Evolutionary conservation across 345 rosid genomes (phyloP), one percentile per base, ranked within the genome.

Genomic region (Sisymbrium irio): DNA sequence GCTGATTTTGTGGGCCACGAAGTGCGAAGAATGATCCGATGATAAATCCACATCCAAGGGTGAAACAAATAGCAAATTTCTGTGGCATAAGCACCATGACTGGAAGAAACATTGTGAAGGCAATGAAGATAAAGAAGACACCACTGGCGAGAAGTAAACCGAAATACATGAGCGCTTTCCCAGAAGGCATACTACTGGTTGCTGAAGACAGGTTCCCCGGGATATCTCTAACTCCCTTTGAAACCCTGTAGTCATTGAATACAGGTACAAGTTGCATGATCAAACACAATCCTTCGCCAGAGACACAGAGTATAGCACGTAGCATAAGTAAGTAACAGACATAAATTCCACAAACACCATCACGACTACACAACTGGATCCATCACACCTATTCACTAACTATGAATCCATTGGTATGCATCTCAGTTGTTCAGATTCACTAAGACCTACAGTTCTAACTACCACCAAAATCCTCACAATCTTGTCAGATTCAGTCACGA

Each of bases 31-130:
- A 92, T 3, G 97, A 90, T 7, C 88, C 92, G 55, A 92, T 84
- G 67, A 92, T 94, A 67, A 94, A 87, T 62, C 82, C 79, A 78
- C 97, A 90, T 37, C 99, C 99, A 28, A 92, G 72, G 27, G 97
- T 92, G 76, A 95, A 92, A 83, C 97, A 92, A 64, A 88, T 85
- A 25, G 97, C 93, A 62, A 95, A 95, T 59, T 92, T 95, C 89
- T 95, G 97, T 20, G 99, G 97, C 88, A 90, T 81, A 65, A 95
- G 50, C 55, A 92, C 99, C 87, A 92, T 91, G 71, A 92, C 85
- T 0, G 99, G 97, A 62, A 95, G 99, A 78, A 95, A 95, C 91
- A 92, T 87, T 65, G 97, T 87, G 70, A 95, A 91, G 57, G 97
- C 91, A 6, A 92, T 82, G 77, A 95, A 87, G 40, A 92, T 72